Base-by-base conservation (phyloP, 352 stramenopile genomes). In the Plasmopara halstedii region DNA sequence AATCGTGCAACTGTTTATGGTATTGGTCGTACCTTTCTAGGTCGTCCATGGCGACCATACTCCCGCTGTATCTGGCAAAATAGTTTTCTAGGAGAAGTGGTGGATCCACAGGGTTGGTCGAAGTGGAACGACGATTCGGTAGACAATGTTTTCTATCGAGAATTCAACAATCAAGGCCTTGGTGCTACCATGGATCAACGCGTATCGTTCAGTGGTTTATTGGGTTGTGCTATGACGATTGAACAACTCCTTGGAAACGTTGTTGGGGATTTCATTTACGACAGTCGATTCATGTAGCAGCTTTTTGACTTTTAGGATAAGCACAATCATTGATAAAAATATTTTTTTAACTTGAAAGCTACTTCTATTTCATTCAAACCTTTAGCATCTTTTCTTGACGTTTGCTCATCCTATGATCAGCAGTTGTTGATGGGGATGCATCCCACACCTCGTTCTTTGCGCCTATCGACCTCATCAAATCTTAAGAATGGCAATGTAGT, bases 91-190 rank as follows among this genome's bases (percentile, higher is more conserved):
- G 44, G 22, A 21, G 44, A 42, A 10, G 34, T 50, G 3, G 44
- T 50, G 13, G 37, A 46, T 20, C 27, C 46, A 9, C 5, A 46
- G 20, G 45, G 45, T 1, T 53, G 45, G 45, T 29, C 35, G 26
- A 20, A 17, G 20, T 53, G 45, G 45, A 18, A 53, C 10, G 17
- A 46, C 3, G 21, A 17, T 5, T 34, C 33, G 14, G 45, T 23
- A 18, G 39, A 26, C 4, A 53, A 53, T 4, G 43, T 50, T 13
- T 50, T 42, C 43, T 42, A 42, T 18, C 51, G 47, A 27, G 42
- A 56, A 27, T 56, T 46, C 13, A 56, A 56, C 40, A 56, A 50
- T 17, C 25, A 13, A 1, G 44, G 44, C 2, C 34, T 25, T 6
- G 44, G 44, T 38, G 22, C 44, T 10, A 35, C 15, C 18, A 46